These are phyloP conservation scores for Flaveria robusta DNA, from an alignment of 129 eudicot species.

Conservation along the genomic window DNA sequence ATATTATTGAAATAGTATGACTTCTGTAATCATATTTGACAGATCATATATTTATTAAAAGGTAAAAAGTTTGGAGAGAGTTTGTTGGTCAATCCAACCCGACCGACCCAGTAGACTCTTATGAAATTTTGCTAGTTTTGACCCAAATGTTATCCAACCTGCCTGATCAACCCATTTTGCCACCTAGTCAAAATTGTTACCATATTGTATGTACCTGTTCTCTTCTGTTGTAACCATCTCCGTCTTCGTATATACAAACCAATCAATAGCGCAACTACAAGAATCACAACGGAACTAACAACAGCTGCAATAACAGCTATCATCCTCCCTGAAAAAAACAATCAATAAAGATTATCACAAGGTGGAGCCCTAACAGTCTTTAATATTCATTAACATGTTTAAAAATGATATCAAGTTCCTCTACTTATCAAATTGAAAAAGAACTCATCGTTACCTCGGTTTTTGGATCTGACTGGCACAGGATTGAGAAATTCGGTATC, in stretches of 20 bases:
- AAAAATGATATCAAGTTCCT: constrained; percentile 10
- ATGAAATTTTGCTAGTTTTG: not conserved
- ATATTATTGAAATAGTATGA: not conserved
- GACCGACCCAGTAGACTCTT: not conserved
- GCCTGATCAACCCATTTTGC: not conserved
- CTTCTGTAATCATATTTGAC: not conserved
- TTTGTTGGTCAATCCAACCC: not conserved
- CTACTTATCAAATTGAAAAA: constrained; percentile 10
- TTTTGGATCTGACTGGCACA: constrained; percentile 38
- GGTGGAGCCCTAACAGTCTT: not conserved
- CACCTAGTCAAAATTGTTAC: constrained; percentile 11
- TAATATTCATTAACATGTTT: constrained; percentile 1
- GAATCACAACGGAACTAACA: constrained; percentile 57
- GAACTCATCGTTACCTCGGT: constrained; percentile 46
- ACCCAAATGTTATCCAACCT: not conserved
- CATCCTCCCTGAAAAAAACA: constrained; percentile 52
- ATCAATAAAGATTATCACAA: not conserved
- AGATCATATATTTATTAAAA: not conserved
- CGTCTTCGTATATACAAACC: constrained; percentile 53
- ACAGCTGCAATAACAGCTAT: constrained; percentile 48
- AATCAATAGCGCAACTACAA: constrained; percentile 49
- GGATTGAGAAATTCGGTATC: constrained; percentile 70
- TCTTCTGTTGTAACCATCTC: constrained; percentile 55
- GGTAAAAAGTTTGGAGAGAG: not conserved
- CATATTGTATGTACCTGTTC: constrained; percentile 52